Percentiles rank a stretch among this genome's conserved stretches.
Conservation (phyloP, 768 basidiomycete species). For the Paxillus ammoniavirescens region DNA sequence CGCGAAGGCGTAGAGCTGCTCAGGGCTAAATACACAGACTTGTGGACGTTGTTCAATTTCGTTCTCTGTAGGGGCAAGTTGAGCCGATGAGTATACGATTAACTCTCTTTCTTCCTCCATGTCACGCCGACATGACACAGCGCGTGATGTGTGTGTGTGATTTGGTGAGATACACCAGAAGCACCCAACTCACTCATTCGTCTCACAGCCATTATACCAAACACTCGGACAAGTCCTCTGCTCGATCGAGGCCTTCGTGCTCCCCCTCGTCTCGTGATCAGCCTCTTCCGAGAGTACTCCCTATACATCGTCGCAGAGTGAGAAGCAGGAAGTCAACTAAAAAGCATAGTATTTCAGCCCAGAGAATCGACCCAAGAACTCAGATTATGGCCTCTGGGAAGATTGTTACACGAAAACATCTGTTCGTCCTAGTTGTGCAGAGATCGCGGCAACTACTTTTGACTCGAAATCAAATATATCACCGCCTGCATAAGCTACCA, state of each 20-base stretch:
- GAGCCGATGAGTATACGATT: too few relatives aligned
- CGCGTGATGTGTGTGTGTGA: too few relatives aligned
- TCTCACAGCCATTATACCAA: background rate
- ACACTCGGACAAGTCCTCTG: background rate
- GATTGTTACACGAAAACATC: constrained; percentile 18
- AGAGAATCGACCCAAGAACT: background rate
- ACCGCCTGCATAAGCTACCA: constrained; percentile 39
- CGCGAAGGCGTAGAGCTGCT: too few relatives aligned
- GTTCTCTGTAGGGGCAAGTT: too few relatives aligned
- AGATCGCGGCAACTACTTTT: constrained; percentile 41
- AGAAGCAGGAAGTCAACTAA: background rate
- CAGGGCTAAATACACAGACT: too few relatives aligned
- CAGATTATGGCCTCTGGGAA: background rate
- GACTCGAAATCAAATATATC: constrained; percentile 36
- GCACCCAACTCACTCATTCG: background rate
- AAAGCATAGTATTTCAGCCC: constrained; percentile 4
- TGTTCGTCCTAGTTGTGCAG: constrained; percentile 16
- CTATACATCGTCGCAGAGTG: background rate
- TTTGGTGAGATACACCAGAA: too few relatives aligned
- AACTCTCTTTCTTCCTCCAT: too few relatives aligned
- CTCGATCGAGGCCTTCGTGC: constrained; percentile 3
- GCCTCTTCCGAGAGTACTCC: constrained; percentile 6
- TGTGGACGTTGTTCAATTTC: too few relatives aligned
- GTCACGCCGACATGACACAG: too few relatives aligned
- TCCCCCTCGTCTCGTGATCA: constrained; percentile 11